phyloP scores from a whole-genome alignment of 805 yeast species.

The Spathaspora passalidarum region DNA sequence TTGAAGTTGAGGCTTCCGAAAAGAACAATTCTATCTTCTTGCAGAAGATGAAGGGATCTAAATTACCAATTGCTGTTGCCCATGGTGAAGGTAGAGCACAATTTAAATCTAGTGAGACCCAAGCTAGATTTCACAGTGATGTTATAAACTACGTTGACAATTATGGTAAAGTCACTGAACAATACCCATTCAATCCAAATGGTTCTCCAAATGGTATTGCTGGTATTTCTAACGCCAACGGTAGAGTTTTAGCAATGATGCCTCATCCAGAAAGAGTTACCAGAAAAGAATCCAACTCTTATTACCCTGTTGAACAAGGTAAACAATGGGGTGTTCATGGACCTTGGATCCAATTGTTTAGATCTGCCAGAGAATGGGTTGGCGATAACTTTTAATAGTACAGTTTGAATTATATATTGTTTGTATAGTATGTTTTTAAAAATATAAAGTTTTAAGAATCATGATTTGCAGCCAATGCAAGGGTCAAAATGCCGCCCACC shows the following conservation, averaged over 20 bases:
- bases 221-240: slow-evolving; percentile 85
- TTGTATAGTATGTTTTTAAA: neutral
- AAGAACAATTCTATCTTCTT: slow-evolving; percentile 66
- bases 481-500: neutral
- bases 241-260: slow-evolving; percentile 97
- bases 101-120: slow-evolving; percentile 48
- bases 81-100: slow-evolving; percentile 97
- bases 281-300: slow-evolving; percentile 85
- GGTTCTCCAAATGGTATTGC: slow-evolving; percentile 94
- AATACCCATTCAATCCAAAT: slow-evolving; percentile 92
- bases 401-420: neutral
- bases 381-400: slow-evolving; percentile 31
- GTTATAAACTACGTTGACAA: slow-evolving; percentile 86
- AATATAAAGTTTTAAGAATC: neutral
- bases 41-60: slow-evolving; percentile 89
- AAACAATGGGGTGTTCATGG: slow-evolving; percentile 78
- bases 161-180: slow-evolving; percentile 78
- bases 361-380: slow-evolving; percentile 94
- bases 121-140: slow-evolving; percentile 46
- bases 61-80: slow-evolving; percentile 94
- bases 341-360: slow-evolving; percentile 93
- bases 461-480: neutral
- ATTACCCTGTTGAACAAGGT: slow-evolving; percentile 66
- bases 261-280: slow-evolving; percentile 98
- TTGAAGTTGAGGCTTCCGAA: slow-evolving; percentile 59